Conservation (phyloP, 257 asterid genomes). For the Gardenia jasminoides region DNA sequence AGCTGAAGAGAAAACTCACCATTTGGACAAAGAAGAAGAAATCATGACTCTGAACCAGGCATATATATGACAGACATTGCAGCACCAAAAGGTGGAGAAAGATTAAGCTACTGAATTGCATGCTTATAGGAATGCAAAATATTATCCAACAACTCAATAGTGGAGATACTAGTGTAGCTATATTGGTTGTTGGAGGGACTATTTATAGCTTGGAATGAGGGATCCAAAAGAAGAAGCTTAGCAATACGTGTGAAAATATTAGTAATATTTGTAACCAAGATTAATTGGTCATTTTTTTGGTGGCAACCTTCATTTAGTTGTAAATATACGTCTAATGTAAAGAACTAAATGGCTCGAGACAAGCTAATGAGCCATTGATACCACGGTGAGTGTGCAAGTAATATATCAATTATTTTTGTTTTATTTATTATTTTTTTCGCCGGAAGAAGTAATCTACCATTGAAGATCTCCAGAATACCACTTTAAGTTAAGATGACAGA, state of each 20-base stretch:
- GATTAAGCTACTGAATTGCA: not conserved
- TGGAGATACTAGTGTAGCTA: not conserved
- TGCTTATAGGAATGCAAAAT: not conserved
- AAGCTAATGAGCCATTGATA: too few relatives aligned
- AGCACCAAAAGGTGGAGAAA: not conserved
- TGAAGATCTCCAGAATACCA: too few relatives aligned
- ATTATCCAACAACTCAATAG: too few relatives aligned
- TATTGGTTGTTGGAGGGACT: not conserved
- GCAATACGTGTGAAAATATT: not conserved
- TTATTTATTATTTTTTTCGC: too few relatives aligned
- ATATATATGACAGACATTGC: conserved; percentile 6
- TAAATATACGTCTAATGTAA: too few relatives aligned
- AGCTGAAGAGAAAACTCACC: conserved; percentile 1
- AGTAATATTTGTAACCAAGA: not conserved
- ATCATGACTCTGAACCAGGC: conserved; percentile 18
- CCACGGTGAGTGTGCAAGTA: too few relatives aligned
- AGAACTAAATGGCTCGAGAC: too few relatives aligned
- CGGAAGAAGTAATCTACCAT: too few relatives aligned
- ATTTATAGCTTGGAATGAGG: not conserved
- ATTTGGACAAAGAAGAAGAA: conserved; percentile 30
- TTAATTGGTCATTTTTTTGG: not conserved
- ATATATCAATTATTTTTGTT: too few relatives aligned
- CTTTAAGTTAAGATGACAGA: too few relatives aligned
- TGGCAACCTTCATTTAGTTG: not conserved
- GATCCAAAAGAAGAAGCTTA: not conserved